Percentiles rank a stretch among this genome's conserved stretches.
Evolutionary conservation across 306 rosid species (phyloP).

Genomic region (Quercus ilex): DNA sequence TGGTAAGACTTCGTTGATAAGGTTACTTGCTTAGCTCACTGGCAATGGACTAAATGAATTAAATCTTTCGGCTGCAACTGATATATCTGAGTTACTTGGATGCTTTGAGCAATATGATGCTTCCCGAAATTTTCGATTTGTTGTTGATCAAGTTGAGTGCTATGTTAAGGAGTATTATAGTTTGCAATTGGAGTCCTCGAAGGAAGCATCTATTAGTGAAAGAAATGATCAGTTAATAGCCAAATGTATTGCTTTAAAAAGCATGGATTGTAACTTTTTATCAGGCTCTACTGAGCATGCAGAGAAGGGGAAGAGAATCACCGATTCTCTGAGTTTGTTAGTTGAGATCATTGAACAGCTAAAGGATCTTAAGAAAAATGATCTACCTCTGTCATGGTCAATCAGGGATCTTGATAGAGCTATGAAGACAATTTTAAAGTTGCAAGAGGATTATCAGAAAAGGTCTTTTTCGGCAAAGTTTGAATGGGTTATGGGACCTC

Average conservation of each 20-base stretch:
- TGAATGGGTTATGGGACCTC: slow-evolving; percentile 82
- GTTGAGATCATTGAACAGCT: slow-evolving; percentile 56
- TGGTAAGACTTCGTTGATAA: slow-evolving; percentile 83
- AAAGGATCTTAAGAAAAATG: slow-evolving; percentile 29
- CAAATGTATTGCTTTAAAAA: slow-evolving; percentile 55
- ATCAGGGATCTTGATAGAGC: slow-evolving; percentile 50
- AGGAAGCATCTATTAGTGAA: slow-evolving; percentile 26
- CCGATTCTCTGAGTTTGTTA: slow-evolving; percentile 46
- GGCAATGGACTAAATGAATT: slow-evolving; percentile 79
- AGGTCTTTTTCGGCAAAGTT: slow-evolving; percentile 59
- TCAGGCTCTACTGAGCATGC: slow-evolving; percentile 30
- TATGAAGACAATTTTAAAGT: slow-evolving; percentile 47
- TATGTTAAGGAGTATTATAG: slow-evolving; percentile 54
- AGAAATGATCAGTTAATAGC: slow-evolving; percentile 30
- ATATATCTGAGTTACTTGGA: slow-evolving; percentile 90
- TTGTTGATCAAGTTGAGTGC: slow-evolving; percentile 51
- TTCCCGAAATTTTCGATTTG: slow-evolving; percentile 51
- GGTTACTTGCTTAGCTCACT: slow-evolving; percentile 79
- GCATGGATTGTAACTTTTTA: slow-evolving; percentile 30
- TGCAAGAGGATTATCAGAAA: slow-evolving; percentile 50
- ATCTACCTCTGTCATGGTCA: slow-evolving; percentile 36
- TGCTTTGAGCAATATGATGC: slow-evolving; percentile 91
- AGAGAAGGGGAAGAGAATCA: slow-evolving; percentile 47
- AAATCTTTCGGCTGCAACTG: slow-evolving; percentile 90
- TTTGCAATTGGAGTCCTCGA: slow-evolving; percentile 42